Evolutionary conservation across 371 early-diverging fungal species (phyloP), one percentile per base, ranked within the genome.

Genomic region (Mortierella sp.): DNA sequence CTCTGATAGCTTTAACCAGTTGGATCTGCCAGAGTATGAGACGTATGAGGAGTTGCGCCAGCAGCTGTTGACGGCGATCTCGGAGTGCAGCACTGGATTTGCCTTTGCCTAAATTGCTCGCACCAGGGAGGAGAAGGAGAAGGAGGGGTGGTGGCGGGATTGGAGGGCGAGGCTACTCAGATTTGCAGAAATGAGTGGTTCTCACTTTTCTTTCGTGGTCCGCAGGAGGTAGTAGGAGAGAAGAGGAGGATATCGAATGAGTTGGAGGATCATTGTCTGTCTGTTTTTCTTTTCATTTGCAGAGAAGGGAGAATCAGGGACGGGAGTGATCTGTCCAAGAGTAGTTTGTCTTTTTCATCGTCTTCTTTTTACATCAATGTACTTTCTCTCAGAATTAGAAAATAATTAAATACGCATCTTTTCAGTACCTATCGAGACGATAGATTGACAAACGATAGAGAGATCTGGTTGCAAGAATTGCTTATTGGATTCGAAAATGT

Each of bases 1-100:
- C 1, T 68, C 28, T 54, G 2, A 21, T 81, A 94, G 96, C 82
- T 99, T 99, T 91, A 99, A 99, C 87, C 96, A 98, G 65, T 93
- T 99, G 76, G 98, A 98, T 85, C 91, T 99, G 85, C 99, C 99
- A 68, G 96, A 96, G n/a, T 99, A 99, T 88, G 91, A 92, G 79
- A 89, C 90, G 8, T 93, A 93, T 71, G 93, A 94, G 60, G 84
- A 90, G 42, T 89, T 98, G 78, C 94, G 94, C 14, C 88, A 92
- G 47, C 97, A 98, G 87, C 89, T 99, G 74, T 95, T 96, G 24
- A 83, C 97, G 79, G 99, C 99, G 10, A 96, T 99, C 47, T 98
- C 98, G 89, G 97, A 98, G 90, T 68, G 68, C 68, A 68, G 68
- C 44, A 68, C 68, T 10, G 68, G 68, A 24, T 68, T 68, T 48